Evolutionary conservation across 2,329 filamentous ascomycete genomes (phyloP).

Genomic region (Colletotrichum abscissum): DNA sequence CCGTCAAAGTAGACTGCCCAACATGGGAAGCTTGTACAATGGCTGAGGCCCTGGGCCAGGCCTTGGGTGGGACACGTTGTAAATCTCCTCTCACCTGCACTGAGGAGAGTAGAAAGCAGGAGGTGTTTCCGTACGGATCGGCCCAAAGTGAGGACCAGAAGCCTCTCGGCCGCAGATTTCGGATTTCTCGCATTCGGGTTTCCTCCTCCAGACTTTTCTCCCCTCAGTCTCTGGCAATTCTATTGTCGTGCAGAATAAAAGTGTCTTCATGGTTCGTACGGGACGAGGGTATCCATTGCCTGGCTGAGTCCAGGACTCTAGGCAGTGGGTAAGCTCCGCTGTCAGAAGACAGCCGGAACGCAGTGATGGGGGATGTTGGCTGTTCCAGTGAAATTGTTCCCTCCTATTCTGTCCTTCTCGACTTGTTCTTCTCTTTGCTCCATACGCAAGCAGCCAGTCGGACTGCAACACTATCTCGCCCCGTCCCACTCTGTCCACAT

Average conservation of each 20-base stretch:
- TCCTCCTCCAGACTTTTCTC: not conserved
- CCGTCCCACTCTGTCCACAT: conserved; percentile 33
- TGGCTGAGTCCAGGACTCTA: not conserved
- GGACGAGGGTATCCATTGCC: not conserved
- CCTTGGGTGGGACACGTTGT: not conserved
- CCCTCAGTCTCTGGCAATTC: not conserved
- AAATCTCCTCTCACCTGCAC: not conserved
- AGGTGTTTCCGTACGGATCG: not conserved
- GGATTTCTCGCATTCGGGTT: conserved; percentile 1
- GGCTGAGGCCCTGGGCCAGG: not conserved
- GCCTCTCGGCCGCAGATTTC: conserved; percentile 13
- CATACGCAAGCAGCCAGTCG: conserved; percentile 27
- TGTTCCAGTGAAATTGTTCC: not conserved
- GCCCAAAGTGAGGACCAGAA: not conserved
- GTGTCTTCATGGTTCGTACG: not conserved
- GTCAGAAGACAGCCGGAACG: not conserved
- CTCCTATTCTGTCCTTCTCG: conserved; percentile 13
- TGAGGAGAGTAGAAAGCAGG: not conserved
- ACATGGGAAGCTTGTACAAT: not conserved
- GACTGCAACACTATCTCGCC: conserved; percentile 18
- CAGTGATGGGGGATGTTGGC: not conserved
- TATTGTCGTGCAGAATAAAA: not conserved
- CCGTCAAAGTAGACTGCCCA: not conserved
- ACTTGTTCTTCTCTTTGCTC: conserved; percentile 7
- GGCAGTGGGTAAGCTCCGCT: conserved; percentile 9